phyloP scores from a whole-genome alignment of 768 basidiomycete species.

The Phlebiopsis gigantea region DNA sequence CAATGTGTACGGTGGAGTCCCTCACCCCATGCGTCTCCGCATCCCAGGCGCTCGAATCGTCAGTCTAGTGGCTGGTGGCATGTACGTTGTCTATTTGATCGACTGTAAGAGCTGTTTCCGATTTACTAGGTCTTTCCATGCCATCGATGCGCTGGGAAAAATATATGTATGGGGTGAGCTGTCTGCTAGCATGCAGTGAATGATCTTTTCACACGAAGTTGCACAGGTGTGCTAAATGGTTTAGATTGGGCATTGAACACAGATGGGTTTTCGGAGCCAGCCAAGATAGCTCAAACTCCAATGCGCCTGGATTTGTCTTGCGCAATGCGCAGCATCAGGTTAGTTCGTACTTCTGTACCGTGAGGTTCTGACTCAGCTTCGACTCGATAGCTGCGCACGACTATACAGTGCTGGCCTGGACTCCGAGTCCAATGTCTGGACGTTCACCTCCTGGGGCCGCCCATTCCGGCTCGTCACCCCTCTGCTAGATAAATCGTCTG shows the following conservation, averaged over 20 bases:
- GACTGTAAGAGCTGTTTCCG: too few species aligned
- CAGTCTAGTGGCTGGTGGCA: constrained; percentile 73
- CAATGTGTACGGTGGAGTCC: constrained; percentile 35
- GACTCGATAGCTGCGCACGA: constrained; percentile 62
- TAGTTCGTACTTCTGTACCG: constrained; percentile 10
- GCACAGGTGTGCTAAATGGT: constrained; percentile 65
- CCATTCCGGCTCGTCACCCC: constrained; percentile 54
- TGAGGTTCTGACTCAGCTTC: neutral
- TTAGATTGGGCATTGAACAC: constrained; percentile 30
- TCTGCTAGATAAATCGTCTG: constrained; percentile 35
- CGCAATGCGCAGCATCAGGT: constrained; percentile 64
- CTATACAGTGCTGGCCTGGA: constrained; percentile 68
- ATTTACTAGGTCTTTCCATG: constrained; percentile 73
- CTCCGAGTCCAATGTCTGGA: constrained; percentile 57
- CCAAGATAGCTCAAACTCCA: constrained; percentile 47
- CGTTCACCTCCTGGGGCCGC: constrained; percentile 71
- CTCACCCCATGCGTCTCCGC: constrained; percentile 59
- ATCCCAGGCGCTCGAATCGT: constrained; percentile 64
- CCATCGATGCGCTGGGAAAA: constrained; percentile 67
- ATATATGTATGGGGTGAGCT: constrained; percentile 77
- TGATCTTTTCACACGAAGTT: neutral
- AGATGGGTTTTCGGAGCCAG: constrained; percentile 55
- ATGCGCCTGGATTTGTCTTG: constrained; percentile 54
- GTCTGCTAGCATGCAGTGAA: neutral
- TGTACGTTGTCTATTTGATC: constrained; percentile 40